Conservation (phyloP, 345 rosid species). For the Lumnitzera racemosa region DNA sequence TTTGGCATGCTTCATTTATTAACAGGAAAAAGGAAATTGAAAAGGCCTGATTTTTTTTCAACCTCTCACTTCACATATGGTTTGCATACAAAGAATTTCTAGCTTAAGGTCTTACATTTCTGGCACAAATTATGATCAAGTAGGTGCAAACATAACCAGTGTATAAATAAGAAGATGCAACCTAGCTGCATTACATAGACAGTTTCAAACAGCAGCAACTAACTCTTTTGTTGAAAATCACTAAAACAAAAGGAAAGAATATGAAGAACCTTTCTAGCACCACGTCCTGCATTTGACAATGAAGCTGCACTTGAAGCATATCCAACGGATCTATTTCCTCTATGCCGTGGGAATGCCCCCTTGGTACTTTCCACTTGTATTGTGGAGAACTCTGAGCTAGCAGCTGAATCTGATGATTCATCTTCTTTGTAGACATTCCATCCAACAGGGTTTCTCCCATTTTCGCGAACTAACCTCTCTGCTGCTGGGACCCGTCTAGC, state of each 20-base stretch:
- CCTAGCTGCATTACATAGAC: too few relatives aligned
- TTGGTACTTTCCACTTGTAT: slow-evolving; percentile 42
- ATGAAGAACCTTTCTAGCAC: slow-evolving; percentile 40
- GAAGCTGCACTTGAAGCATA: slow-evolving; percentile 51
- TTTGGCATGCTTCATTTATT: too few relatives aligned
- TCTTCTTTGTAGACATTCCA: slow-evolving; percentile 54
- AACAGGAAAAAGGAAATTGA: too few relatives aligned
- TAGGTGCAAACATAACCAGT: too few relatives aligned
- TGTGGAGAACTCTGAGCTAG: slow-evolving; percentile 71
- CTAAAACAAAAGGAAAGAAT: neutral
- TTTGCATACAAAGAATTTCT: too few relatives aligned
- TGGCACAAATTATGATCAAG: too few relatives aligned
- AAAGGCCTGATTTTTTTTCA: too few relatives aligned
- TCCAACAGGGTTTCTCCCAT: slow-evolving; percentile 27
- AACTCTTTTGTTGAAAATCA: too few relatives aligned
- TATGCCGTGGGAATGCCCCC: slow-evolving; percentile 35
- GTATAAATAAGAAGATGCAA: too few relatives aligned
- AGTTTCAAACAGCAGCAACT: too few relatives aligned
- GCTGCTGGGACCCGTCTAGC: slow-evolving; percentile 22
- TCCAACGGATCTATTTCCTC: slow-evolving; percentile 40
- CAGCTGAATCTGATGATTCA: slow-evolving; percentile 70
- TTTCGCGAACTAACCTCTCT: slow-evolving; percentile 26
- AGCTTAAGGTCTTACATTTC: too few relatives aligned
- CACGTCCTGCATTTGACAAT: slow-evolving; percentile 18
- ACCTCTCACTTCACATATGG: too few relatives aligned